Evolutionary conservation across 1,284 basidiomycete species (phyloP), one percentile per base, ranked within the genome.

Genomic region (Trichosporon ovoides): DNA sequence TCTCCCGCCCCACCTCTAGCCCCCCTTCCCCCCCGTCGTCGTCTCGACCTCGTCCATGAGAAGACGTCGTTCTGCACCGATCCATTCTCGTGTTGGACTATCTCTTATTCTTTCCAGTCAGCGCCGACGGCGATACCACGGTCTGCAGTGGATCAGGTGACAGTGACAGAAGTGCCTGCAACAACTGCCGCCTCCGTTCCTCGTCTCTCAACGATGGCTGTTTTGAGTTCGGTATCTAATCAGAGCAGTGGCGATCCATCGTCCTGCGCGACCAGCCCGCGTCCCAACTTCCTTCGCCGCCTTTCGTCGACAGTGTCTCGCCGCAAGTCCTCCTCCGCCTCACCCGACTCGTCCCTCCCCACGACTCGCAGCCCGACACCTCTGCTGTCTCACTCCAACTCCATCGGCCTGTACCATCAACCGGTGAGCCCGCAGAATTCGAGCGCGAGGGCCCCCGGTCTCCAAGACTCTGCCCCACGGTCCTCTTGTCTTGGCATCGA

Each of bases 191-290:
- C 22, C 16, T 16, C 14, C 28, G 2, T 28, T 7, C 10, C 22
- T 22, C 28, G 22, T 3, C 43, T 24, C 40, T 24, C 24, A n/a
- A n/a, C n/a, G 22, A 48, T 48, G 43, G 43, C 28, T 28, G 28
- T 48, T 48, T 48, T 24, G 43, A 24, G 43, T 24, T 48, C 43
- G 43, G 43, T 48, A 48, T 48, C 43, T 48, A 48, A 48, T 48
- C 43, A 48, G 28, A 24, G 43, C 22, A 28, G 40, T 28, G 43
- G 43, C 43, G 28, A 48, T 31, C 16, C 43, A 28, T 31, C 43
- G 19, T 48, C 22, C 22, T 6, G 43, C 22, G 22, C 43, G 22
- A n/a, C 43, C 43, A 48, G 43, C 43, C 43, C 43, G 16, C 43
- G 43, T 28, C 43, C 24, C 6, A 16, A 22, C 16, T 48, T 48